Conservation (phyloP, 139 green algal genomes). For the Trebouxia sp. region DNA sequence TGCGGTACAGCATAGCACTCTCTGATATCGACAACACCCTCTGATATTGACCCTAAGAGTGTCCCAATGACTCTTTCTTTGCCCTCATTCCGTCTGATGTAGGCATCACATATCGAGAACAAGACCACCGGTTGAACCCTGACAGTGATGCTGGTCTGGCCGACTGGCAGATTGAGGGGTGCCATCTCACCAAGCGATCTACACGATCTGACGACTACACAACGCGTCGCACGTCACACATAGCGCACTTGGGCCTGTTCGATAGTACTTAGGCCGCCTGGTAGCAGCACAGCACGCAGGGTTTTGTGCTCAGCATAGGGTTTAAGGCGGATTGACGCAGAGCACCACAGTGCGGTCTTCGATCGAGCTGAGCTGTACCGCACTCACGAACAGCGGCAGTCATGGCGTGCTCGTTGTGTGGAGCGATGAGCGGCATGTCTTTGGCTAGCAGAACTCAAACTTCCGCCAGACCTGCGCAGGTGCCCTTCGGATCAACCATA, state of each 20-base stretch:
- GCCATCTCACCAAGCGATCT: conserved; percentile 19
- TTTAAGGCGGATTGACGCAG: neutral
- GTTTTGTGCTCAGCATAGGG: neutral
- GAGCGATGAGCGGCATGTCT: conserved; percentile 13
- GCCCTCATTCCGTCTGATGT: conserved; percentile 81
- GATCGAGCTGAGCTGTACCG: no score
- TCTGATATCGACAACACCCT: conserved; percentile 84
- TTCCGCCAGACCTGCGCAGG: neutral
- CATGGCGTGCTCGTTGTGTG: conserved; percentile 14
- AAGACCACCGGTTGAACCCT: conserved; percentile 91
- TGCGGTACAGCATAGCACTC: conserved; percentile 96
- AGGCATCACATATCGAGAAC: conserved; percentile 93
- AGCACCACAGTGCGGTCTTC: neutral
- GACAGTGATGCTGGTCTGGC: conserved; percentile 56
- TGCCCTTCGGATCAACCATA: conserved; percentile 11
- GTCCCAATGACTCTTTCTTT: conserved; percentile 95
- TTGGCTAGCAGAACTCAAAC: neutral
- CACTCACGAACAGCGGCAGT: no score
- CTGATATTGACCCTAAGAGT: conserved; percentile 80
- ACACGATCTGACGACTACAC: no score
- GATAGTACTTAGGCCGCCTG: neutral
- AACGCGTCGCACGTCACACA: neutral
- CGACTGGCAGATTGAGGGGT: conserved; percentile 45
- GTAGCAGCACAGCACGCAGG: neutral
- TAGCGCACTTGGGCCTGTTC: neutral